Evolutionary conservation across 2,329 filamentous ascomycete species (phyloP).

Genomic region (Epichloe brachyelytri): DNA sequence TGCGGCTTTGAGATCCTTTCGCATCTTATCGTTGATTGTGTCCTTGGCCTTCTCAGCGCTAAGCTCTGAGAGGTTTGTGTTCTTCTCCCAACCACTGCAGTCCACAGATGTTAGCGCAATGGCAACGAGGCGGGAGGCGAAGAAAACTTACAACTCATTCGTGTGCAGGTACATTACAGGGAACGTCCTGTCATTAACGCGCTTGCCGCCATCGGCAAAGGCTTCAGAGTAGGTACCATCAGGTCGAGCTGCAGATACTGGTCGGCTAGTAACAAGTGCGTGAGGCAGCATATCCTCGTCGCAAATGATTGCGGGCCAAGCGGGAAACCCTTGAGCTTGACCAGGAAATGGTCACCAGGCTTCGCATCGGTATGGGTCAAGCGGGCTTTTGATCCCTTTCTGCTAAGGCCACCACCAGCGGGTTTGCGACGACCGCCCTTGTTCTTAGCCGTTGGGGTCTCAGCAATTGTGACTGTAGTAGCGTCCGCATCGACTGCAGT

Average conservation of each 20-base stretch:
- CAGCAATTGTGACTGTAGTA: conserved; percentile 13
- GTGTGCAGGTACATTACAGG: conserved; percentile 91
- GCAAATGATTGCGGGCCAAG: conserved; percentile 89
- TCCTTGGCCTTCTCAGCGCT: conserved; percentile 59
- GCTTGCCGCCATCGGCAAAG: conserved; percentile 78
- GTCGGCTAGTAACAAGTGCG: conserved; percentile 61
- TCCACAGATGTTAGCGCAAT: neutral
- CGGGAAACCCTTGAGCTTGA: conserved; percentile 86
- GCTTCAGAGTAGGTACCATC: conserved; percentile 84
- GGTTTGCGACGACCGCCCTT: conserved; percentile 68
- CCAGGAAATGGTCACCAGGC: conserved; percentile 84
- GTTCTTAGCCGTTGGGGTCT: conserved; percentile 20
- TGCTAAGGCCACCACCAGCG: conserved; percentile 59
- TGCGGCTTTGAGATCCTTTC: conserved; percentile 65
- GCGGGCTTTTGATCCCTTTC: conserved; percentile 67
- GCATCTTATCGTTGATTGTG: conserved; percentile 61
- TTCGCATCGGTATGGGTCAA: conserved; percentile 65
- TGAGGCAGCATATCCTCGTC: conserved; percentile 89
- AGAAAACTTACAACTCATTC: conserved; percentile 81
- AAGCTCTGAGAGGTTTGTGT: conserved; percentile 68
- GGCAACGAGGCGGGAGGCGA: neutral
- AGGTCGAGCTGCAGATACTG: conserved; percentile 66
- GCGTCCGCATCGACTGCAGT: conserved; percentile 6
- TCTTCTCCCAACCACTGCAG: conserved; percentile 76
- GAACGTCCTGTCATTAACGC: conserved; percentile 72